Evolutionary conservation across 2,329 filamentous ascomycete species (phyloP).

Genomic region (Fusarium robinianum): DNA sequence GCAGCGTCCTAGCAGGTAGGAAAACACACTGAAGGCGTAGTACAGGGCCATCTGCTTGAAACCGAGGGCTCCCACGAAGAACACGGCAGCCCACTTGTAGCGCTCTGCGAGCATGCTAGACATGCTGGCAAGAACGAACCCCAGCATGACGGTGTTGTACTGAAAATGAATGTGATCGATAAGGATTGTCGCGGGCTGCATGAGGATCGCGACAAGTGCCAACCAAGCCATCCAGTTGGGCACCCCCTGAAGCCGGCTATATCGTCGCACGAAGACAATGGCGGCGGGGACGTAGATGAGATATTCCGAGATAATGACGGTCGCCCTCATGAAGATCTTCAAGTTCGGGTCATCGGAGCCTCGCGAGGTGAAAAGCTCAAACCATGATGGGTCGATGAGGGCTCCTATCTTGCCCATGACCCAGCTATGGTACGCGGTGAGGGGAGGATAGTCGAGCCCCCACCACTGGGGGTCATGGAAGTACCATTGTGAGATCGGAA

Average conservation of each 20-base stretch:
- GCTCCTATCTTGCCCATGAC: constrained; percentile 84
- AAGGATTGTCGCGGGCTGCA: constrained; percentile 89
- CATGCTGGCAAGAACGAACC: constrained; percentile 82
- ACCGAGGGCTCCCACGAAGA: constrained; percentile 90
- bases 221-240: constrained; percentile 82
- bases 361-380: constrained; percentile 80
- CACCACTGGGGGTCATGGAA: constrained; percentile 97
- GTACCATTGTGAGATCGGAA: constrained; percentile 95
- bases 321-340: constrained; percentile 95
- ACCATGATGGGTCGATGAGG: constrained; percentile 82
- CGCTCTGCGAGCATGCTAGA: constrained; percentile 86
- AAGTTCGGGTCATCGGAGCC: constrained; percentile 77
- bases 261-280: constrained; percentile 83
- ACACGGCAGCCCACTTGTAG: constrained; percentile 85
- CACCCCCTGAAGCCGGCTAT: constrained; percentile 74
- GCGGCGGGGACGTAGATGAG: constrained; percentile 84
- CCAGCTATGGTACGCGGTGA: constrained; percentile 99
- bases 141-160: constrained; percentile 98
- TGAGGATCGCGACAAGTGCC: constrained; percentile 84
- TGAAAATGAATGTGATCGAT: constrained; percentile 97
- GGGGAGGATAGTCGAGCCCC: constrained; percentile 95
- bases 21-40: constrained; percentile 91
- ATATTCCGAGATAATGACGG: constrained; percentile 89
- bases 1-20: constrained; percentile 86
- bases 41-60: constrained; percentile 99